Base-by-base conservation (phyloP, 1,284 basidiomycete species). In the Phellopilus nigrolimitatus region DNA sequence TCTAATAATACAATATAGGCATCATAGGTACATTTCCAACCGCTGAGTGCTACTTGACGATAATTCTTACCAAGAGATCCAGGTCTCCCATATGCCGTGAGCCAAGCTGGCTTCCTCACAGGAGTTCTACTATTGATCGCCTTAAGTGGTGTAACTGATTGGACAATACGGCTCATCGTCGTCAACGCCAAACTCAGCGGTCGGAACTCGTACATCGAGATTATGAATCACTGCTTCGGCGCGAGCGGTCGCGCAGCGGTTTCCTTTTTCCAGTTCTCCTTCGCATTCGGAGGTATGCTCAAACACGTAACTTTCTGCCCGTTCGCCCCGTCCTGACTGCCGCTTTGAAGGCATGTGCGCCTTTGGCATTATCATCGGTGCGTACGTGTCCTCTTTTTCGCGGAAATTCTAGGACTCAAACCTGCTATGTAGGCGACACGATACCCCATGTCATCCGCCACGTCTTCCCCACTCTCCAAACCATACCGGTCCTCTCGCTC, bases 81-180 rank as follows among this genome's bases (percentile, higher is more conserved):
- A 93, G 92, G 84, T 50, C 72, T 98, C 19, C 95, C 95, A 1
- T 97, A 97, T 65, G 93, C 95, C 30, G 72, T 97, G 54, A 83
- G 84, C 59, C 89, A 95, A 72, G 92, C 95, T 21, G 95, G 95
- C 1, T 95, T 97, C 69, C 77, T 97, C 55, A 83, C 82, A 0
- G 97, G 97, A 4, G 69, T 97, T 10, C 48, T 86, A 7, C 77
- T 99, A 1, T 78, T 99, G 12, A 72, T 95, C 19, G 68, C 84
- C 5, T 74, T 99, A 10, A 94, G 91, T 39, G 77, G 71, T 21
- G 79, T 97, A 36, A 98, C 95, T 9, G 95, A 98, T 69, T 99
- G 95, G 95, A 99, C 97, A 3, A 98, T 99, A 55, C 85, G 95
- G 9, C 79, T 99, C 28, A 95, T 98, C 49, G 88, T 95, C 33